Evolutionary conservation across 768 basidiomycete genomes (phyloP).

Genomic region (Tricholoma sp.): DNA sequence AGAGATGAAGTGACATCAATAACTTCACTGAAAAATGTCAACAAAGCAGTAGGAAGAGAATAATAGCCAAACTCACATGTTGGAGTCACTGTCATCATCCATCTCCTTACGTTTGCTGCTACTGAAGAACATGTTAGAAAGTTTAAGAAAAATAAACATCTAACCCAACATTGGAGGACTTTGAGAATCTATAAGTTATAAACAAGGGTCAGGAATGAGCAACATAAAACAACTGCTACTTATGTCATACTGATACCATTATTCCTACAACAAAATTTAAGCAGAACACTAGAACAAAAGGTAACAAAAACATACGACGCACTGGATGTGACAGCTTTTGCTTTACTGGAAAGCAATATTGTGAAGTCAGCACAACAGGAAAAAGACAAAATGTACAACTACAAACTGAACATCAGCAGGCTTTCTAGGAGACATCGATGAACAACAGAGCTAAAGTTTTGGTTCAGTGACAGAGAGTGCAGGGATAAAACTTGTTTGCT

Average conservation of each 20-base stretch:
- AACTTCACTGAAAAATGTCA: neutral
- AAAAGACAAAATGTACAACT: neutral
- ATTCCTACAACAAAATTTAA: neutral
- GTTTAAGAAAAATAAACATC: neutral
- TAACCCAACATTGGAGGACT: neutral
- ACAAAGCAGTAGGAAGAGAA: neutral
- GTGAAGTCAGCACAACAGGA: neutral
- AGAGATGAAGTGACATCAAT: neutral
- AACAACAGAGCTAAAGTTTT: neutral
- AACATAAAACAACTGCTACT: neutral
- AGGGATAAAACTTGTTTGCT: neutral
- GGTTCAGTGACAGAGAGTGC: neutral
- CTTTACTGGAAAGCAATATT: neutral
- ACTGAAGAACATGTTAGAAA: neutral
- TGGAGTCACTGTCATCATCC: neutral
- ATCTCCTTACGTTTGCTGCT: neutral
- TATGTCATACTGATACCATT: neutral
- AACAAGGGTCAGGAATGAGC: neutral
- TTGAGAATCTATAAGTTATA: neutral
- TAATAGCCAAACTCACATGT: neutral
- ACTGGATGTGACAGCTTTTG: neutral
- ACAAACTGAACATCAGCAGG: neutral
- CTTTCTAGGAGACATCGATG: neutral
- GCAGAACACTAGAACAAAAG: neutral
- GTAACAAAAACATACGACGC: neutral